phyloP scores from a whole-genome alignment of 306 rosid genomes.

The Ammopiptanthus mongolicus region DNA sequence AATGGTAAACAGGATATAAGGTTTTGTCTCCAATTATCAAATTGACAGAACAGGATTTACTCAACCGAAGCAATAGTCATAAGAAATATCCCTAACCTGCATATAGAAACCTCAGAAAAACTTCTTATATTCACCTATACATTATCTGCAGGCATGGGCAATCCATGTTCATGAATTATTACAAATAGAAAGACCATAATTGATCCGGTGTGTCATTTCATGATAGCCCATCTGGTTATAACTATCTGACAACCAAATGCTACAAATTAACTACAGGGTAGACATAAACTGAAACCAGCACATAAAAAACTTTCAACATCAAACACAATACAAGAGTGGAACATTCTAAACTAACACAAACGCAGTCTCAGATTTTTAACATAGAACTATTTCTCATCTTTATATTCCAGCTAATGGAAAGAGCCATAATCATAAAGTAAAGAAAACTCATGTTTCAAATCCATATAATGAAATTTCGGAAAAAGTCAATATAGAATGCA shows the following conservation, averaged over 20 bases:
- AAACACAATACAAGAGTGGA: not conserved
- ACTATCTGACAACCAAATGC: not conserved
- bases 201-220: not conserved
- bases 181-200: conserved; percentile 3
- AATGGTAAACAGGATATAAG: not conserved
- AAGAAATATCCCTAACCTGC: not conserved
- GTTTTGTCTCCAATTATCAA: not conserved
- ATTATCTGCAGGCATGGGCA: not conserved
- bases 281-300: not conserved
- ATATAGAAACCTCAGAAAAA: not conserved
- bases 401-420: conserved; percentile 13
- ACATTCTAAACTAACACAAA: not conserved
- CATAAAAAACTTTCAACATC: not conserved
- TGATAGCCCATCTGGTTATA: not conserved
- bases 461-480: not conserved
- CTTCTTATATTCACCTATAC: not conserved
- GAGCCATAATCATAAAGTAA: not conserved
- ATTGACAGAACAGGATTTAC: not conserved
- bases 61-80: not conserved
- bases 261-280: not conserved
- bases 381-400: not conserved
- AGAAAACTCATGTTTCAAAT: not conserved
- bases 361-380: not conserved
- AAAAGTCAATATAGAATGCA: conserved; percentile 1
- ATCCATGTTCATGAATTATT: conserved; percentile 1